Evolutionary conservation across 1,284 basidiomycete species (phyloP), one percentile per base, ranked within the genome.

Genomic region (Ceratobasidium sp.): DNA sequence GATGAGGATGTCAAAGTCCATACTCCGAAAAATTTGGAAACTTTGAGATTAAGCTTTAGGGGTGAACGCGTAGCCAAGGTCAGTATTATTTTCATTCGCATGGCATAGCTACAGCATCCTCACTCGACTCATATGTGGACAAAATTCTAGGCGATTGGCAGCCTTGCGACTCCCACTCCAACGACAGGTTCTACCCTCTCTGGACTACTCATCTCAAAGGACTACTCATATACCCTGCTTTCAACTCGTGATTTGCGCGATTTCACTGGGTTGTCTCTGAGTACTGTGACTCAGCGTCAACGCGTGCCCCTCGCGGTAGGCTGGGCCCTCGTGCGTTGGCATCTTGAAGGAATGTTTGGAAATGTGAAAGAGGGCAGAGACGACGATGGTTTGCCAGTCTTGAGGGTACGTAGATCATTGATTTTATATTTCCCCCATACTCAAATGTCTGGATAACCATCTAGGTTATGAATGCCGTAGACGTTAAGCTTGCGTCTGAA

Each of bases 1-100:
- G 93, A 96, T 74, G 95, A 98, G 81, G 98, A 99, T 79, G 92
- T 98, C 79, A 98, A 99, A 82, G 95, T 99, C 47, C 96, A 99
- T 81, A 97, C 94, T 2, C 97, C 98, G 11, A 89, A 94, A 73
- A 99, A 99, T 82, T 87, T 96, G 57, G 97, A 99, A 81, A 93
- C 93, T 4, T 86, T 99, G 51, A 87, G 92, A 62, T 86, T 99
- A 57, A 96, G 93, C 31, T 98, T 99, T 86, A 89, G 95, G 22
- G 93, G 95, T 27, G 97, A 99, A 81, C 91, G 96, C 57, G 94
- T 97, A 47, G 97, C 97, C 54, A 99, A 98, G 86, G 96, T 94
- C 72, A 76, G 86, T 81, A 2, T 24, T 36, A 27, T 59, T n/a
- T 33, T 54, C 47, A 66, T 24, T 57, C 36, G 11, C 11, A 4